Base-by-base conservation (phyloP, 1,284 basidiomycete species). In the Cryptococcus neoformans region DNA sequence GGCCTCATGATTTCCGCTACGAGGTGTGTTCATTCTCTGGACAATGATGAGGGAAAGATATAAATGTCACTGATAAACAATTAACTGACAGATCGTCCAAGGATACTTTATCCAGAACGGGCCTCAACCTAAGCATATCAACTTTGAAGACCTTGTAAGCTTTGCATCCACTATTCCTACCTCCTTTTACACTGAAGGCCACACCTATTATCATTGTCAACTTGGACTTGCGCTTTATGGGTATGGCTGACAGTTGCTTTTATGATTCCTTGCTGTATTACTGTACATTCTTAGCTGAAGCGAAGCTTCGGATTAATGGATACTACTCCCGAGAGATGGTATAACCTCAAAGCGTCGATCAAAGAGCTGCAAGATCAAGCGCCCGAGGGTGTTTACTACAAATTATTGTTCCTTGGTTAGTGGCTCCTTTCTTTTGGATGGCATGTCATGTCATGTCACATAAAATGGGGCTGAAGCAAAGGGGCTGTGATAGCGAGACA, bases 331-430 rank as follows among this genome's bases (percentile, higher is more conserved):
- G 66, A 75, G 6, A 55, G 74, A 49, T 78, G 76, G 76, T 35
- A 54, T 14, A 73, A 73, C 56, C 65, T 78, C 52, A 68, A 71
- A 40, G 28, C 7, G 6, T 49, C 52, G 37, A 57, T 78, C 28
- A 54, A 59, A 45, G 47, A 67, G 37, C 57, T 78, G 16, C 73
- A 77, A 57, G 54, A 49, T 1, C 44, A 62, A 17, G 75, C 74
- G 5, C 60, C 64, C 5, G 49, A 57, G 6, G 69, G 65, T 14
- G 73, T 73, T n/a, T 51, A 63, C 47, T 77, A 75, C 70, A 78
- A 77, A 64, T 69, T 76, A 44, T 60, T 76, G 55, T 75, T 78
- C 63, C 63, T 74, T 42, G 73, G 72, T 68, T 41, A 54, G 69
- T 21, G 21, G 21, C 21, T 21, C 21, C 21, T 21, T 55, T 4